Evolutionary conservation across 2,329 filamentous ascomycete species (phyloP).

Genomic region (Podosphaera fusca): DNA sequence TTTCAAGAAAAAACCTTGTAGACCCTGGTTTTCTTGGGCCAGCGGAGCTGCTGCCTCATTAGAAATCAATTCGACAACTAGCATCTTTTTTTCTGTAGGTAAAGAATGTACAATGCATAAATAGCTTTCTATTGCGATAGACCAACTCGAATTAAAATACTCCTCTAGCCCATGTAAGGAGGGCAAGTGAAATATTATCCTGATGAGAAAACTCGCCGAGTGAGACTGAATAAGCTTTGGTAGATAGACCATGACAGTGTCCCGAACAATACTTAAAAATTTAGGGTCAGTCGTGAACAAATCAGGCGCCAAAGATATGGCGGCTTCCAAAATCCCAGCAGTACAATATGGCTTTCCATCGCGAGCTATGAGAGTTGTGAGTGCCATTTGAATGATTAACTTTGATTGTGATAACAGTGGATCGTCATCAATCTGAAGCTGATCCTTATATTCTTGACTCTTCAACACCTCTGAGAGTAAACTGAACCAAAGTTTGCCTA

Average conservation of each 20-base stretch:
- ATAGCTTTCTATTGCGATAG: constrained; percentile 20
- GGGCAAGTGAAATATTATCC: constrained; percentile 21
- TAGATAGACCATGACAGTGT: constrained; percentile 31
- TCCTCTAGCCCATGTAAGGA: constrained; percentile 18
- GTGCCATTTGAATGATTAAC: constrained; percentile 16
- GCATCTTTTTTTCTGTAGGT: constrained; percentile 11
- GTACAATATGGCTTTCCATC: constrained; percentile 47
- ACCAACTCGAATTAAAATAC: constrained; percentile 9
- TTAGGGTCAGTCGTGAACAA: constrained; percentile 16
- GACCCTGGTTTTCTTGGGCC: constrained; percentile 17
- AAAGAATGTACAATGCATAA: constrained; percentile 10
- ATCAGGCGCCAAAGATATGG: constrained; percentile 22
- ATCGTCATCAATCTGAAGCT: neutral
- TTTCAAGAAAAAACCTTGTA: constrained; percentile 26
- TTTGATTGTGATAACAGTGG: constrained; percentile 5
- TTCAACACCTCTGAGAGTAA: constrained; percentile 16
- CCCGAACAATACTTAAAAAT: constrained; percentile 19
- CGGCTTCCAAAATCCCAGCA: constrained; percentile 30
- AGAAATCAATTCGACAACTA: constrained; percentile 23
- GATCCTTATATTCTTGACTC: constrained; percentile 5
- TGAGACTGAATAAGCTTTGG: constrained; percentile 40
- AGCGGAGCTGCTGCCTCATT: constrained; percentile 19
- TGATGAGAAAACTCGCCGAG: constrained; percentile 41
- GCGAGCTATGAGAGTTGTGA: constrained; percentile 25
- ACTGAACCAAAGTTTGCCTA: constrained; percentile 44